Percentiles rank a stretch among this genome's conserved stretches.
Evolutionary conservation across 2,329 filamentous ascomycete species (phyloP).

Genomic region (Albifimbria verrucaria): DNA sequence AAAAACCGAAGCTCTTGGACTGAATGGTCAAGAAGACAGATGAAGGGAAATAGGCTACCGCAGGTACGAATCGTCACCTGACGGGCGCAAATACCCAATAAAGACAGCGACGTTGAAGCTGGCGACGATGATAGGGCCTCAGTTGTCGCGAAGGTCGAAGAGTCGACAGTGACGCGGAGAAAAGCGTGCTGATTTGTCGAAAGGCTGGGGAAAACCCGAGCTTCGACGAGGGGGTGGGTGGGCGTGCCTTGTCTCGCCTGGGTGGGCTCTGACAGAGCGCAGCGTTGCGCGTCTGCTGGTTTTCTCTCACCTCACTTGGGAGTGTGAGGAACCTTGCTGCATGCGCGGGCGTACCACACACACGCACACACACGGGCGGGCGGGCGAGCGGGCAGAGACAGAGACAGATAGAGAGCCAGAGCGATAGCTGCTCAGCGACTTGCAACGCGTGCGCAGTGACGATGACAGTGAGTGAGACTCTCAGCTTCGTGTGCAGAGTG

Average conservation of each 20-base stretch:
- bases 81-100: constrained; percentile 46
- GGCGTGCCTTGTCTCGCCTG: constrained; percentile 22
- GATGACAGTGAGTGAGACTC: not conserved
- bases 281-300: too few relatives aligned
- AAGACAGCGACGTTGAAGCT: constrained; percentile 36
- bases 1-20: too few relatives aligned
- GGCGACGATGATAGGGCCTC: constrained; percentile 50
- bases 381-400: too few relatives aligned
- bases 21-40: not conserved
- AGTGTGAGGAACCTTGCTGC: too few relatives aligned
- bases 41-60: constrained; percentile 26
- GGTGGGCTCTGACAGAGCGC: not conserved
- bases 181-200: constrained; percentile 51
- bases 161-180: constrained; percentile 26
- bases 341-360: too few relatives aligned
- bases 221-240: constrained; percentile 19
- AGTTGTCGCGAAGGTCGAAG: constrained; percentile 36
- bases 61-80: constrained; percentile 47
- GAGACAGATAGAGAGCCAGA: too few relatives aligned
- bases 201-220: constrained; percentile 15
- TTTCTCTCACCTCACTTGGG: too few relatives aligned
- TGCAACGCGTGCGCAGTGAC: too few relatives aligned
- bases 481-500: not conserved
- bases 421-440: too few relatives aligned
- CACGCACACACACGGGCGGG: too few relatives aligned